These are phyloP conservation scores for Claviceps pusilla DNA, from an alignment of 2,329 filamentous ascomycete species.

Conservation along the genomic window DNA sequence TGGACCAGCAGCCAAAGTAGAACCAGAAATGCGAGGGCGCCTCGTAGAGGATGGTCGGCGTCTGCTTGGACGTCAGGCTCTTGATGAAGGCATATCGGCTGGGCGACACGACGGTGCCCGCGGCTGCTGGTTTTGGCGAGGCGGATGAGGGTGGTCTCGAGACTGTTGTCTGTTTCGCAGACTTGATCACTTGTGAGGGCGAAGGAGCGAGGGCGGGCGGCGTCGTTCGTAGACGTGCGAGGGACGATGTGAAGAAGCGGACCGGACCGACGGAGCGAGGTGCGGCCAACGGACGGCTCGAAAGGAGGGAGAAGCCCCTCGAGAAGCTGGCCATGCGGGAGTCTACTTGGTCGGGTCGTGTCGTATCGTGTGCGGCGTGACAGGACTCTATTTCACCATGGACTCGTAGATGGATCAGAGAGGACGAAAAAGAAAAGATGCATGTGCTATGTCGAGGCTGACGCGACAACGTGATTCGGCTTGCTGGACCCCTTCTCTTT, in stretches of 20 bases:
- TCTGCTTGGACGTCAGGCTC: conserved; percentile 39
- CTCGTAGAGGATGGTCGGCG: conserved; percentile 47
- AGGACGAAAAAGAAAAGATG: no score
- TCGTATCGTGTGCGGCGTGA: no score
- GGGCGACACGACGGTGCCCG: conserved; percentile 9
- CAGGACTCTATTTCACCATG: neutral
- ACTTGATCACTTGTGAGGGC: conserved; percentile 6
- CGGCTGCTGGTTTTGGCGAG: conserved; percentile 5
- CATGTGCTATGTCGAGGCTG: no score
- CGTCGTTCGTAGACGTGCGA: conserved; percentile 9
- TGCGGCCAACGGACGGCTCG: conserved; percentile 12
- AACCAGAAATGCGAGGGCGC: conserved; percentile 49
- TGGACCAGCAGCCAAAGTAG: conserved; percentile 42
- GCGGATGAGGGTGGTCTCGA: neutral
- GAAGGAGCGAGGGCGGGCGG: conserved; percentile 2
- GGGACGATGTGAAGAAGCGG: conserved; percentile 18
- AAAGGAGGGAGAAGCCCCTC: conserved; percentile 15
- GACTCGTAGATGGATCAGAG: no score
- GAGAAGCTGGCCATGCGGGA: conserved; percentile 18
- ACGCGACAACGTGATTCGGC: no score
- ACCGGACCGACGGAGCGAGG: conserved; percentile 8
- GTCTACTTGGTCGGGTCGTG: neutral
- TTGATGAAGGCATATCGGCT: conserved; percentile 33
- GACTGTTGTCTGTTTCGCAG: conserved; percentile 5
- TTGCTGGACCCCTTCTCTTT: no score